These are phyloP conservation scores for Chalciporus sp. DNA, from an alignment of 1,284 basidiomycete genomes.

Conservation along the genomic window DNA sequence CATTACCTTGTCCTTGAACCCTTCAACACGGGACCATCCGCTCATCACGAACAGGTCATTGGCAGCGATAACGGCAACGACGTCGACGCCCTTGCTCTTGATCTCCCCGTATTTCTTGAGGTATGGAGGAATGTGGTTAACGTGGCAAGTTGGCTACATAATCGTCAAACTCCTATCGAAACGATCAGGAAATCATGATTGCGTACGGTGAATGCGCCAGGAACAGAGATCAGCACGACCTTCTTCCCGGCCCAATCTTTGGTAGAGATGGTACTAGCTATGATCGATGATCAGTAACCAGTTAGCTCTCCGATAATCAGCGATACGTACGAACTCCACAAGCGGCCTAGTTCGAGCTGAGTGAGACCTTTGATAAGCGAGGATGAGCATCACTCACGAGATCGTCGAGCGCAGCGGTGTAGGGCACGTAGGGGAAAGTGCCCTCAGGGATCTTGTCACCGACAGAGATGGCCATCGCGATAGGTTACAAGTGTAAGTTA, in stretches of 20 bases:
- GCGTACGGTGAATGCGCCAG: constrained; percentile 78
- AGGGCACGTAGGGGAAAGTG: constrained; percentile 67
- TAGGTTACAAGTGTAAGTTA: not conserved
- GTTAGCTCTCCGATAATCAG: constrained; percentile 1
- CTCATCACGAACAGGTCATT: constrained; percentile 82
- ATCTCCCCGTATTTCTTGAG: constrained; percentile 65
- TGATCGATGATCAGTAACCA: not conserved
- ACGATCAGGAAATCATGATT: constrained; percentile 4
- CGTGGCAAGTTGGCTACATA: constrained; percentile 69
- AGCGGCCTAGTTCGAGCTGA: constrained; percentile 41
- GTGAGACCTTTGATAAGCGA: not conserved
- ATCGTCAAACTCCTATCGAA: not conserved
- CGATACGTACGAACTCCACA: constrained; percentile 62
- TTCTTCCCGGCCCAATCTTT: constrained; percentile 84
- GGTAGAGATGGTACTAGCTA: constrained; percentile 56
- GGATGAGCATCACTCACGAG: constrained; percentile 40
- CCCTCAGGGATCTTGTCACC: constrained; percentile 68
- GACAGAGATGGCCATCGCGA: constrained; percentile 36
- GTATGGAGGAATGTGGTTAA: constrained; percentile 73
- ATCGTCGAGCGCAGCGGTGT: constrained; percentile 65
- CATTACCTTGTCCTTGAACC: constrained; percentile 70
- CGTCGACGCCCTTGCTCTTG: constrained; percentile 75
- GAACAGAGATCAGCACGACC: constrained; percentile 77
- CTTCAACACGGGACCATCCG: constrained; percentile 72
- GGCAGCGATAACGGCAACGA: constrained; percentile 67